These are phyloP conservation scores for Botrytis hyacinthi DNA, from an alignment of 2,329 filamentous ascomycete genomes.

Conservation along the genomic window DNA sequence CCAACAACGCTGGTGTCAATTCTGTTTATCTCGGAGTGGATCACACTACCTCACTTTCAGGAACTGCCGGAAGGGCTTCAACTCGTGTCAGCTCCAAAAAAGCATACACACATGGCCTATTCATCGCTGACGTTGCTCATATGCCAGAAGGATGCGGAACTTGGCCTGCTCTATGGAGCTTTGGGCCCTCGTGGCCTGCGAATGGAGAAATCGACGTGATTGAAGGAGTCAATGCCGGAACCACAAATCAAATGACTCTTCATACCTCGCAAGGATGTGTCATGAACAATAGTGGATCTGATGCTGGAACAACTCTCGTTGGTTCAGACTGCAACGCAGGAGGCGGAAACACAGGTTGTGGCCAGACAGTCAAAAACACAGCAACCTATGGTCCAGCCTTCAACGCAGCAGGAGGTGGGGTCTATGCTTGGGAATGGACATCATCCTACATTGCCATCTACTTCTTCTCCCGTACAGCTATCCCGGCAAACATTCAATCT, in stretches of 20 bases:
- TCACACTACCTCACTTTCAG: slow-evolving; percentile 52
- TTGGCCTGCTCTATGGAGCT: slow-evolving; percentile 57
- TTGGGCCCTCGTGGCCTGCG: slow-evolving; percentile 68
- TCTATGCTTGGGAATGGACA: slow-evolving; percentile 78
- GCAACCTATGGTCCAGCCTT: slow-evolving; percentile 66
- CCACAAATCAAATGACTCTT: slow-evolving; percentile 61
- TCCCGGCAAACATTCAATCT: slow-evolving; percentile 62
- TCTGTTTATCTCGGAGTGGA: slow-evolving; percentile 69
- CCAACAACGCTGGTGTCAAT: slow-evolving; percentile 42
- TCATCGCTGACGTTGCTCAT: slow-evolving; percentile 57
- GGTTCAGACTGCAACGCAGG: slow-evolving; percentile 56
- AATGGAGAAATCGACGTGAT: slow-evolving; percentile 78
- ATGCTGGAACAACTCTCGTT: slow-evolving; percentile 47
- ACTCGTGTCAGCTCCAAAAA: slow-evolving; percentile 62
- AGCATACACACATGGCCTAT: slow-evolving; percentile 53
- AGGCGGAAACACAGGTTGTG: slow-evolving; percentile 55
- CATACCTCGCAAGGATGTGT: slow-evolving; percentile 63
- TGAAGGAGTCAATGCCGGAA: slow-evolving; percentile 68
- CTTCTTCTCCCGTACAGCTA: slow-evolving; percentile 69
- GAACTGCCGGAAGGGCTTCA: slow-evolving; percentile 58
- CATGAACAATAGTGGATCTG: slow-evolving; percentile 50
- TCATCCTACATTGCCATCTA: slow-evolving; percentile 69
- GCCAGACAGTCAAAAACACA: slow-evolving; percentile 50
- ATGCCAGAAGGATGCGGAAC: slow-evolving; percentile 60
- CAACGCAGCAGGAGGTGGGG: slow-evolving; percentile 66